Conservation (phyloP, 441 rosid species). For the Populus hybrid region DNA sequence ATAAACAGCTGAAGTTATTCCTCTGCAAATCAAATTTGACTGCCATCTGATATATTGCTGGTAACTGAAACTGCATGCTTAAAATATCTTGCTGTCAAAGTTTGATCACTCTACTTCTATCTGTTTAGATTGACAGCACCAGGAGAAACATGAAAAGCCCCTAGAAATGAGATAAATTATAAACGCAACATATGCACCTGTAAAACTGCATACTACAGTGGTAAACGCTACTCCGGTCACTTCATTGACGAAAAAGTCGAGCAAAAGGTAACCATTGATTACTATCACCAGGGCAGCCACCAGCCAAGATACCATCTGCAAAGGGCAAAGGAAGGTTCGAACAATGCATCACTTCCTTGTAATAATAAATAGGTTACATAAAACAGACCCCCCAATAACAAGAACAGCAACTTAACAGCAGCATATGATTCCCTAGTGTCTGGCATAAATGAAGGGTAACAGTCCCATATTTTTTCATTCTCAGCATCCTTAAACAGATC, state of each 20-base stretch:
- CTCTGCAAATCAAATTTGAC: background rate
- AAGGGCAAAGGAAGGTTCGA: background rate
- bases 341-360: background rate
- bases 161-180: slow-evolving; percentile 61
- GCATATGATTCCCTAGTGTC: background rate
- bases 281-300: slow-evolving; percentile 78
- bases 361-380: background rate
- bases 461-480: background rate
- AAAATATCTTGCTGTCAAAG: slow-evolving; percentile 1
- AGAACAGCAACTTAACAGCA: background rate
- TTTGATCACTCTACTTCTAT: slow-evolving; percentile 26
- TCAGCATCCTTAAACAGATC: background rate
- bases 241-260: slow-evolving; percentile 71
- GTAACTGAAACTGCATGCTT: background rate
- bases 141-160: slow-evolving; percentile 35
- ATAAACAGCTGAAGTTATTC: background rate
- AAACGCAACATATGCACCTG: slow-evolving; percentile 52
- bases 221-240: slow-evolving; percentile 40
- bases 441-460: background rate
- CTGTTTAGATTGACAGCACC: slow-evolving; percentile 35
- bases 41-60: background rate
- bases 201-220: slow-evolving; percentile 30
- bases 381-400: background rate
- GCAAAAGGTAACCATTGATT: slow-evolving; percentile 81
- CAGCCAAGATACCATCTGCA: slow-evolving; percentile 64